Base-by-base conservation (phyloP, 2,329 filamentous ascomycete species). In the Stemphylium vesicarium region DNA sequence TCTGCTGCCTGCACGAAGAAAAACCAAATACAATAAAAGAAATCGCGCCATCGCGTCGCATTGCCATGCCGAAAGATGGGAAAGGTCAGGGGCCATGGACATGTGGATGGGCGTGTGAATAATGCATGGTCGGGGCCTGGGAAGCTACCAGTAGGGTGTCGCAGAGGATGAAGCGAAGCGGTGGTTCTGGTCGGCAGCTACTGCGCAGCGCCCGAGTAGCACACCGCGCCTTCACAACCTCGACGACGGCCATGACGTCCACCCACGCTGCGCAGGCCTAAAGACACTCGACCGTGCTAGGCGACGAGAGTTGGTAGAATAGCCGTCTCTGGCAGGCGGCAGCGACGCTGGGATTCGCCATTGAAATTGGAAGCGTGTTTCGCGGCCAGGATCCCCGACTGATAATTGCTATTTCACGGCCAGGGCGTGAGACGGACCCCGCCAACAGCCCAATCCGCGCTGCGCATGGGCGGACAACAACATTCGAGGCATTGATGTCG, bases 381-480 rank as follows among this genome's bases (percentile, higher is more conserved):
- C 37, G 53, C 48, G 32, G 53, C 53, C 53, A 56, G 53, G 71
- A 71, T 71, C 66, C 68, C 67, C 65, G 59, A 60, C 58, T 45
- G 46, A 59, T 64, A 64, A 56, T 50, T 47, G 58, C 63, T 62
- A 60, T 62, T 66, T 45, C 42, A 33, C 42, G 10, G n/a, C 42
- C 42, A 44, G 50, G 65, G 61, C 57, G 56, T 55, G 48, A 49
- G 53, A 65, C 62, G 55, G 57, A 64, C 63, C 63, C 60, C 63
- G 62, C 62, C 59, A 62, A 53, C 59, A 45, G 52, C 45, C 55
- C 39, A 52, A 36, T 48, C 49, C 58, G 57, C 53, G 52, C 53
- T 41, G 62, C 62, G 63, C 60, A 61, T 63, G 59, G 57, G 56
- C 62, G 56, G 52, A 60, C 51, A 63, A 61, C 60, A 62, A 59